A percentile compares a stretch with the other conserved stretches of the same genome.
Conservation (phyloP, 345 rosid genomes). For the Geranium brycei region DNA sequence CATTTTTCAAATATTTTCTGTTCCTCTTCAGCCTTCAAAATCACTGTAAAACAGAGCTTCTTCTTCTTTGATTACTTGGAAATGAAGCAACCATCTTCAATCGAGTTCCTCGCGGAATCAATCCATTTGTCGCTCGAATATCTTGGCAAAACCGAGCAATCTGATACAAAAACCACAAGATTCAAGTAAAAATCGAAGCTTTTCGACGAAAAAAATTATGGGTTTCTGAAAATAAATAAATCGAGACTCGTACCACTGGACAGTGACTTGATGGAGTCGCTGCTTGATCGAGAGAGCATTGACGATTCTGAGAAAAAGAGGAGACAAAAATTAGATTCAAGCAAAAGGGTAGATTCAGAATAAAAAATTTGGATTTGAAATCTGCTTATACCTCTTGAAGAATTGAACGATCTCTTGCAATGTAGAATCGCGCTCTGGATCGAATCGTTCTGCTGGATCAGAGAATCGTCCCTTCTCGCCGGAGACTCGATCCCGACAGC, state of each 20-base stretch:
- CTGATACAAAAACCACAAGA: not conserved
- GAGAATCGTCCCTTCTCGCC: slow-evolving; percentile 68
- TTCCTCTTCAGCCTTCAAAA: not conserved
- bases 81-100: not conserved
- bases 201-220: not conserved
- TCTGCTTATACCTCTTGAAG: slow-evolving; percentile 10
- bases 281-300: not conserved
- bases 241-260: not conserved
- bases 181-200: not conserved
- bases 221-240: not conserved
- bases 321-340: not conserved
- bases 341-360: not conserved
- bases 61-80: too few relatives aligned
- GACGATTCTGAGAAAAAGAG: not conserved
- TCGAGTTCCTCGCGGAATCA: not conserved
- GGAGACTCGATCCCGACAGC: slow-evolving; percentile 34
- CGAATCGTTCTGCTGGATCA: slow-evolving; percentile 75
- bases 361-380: not conserved
- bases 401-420: slow-evolving; percentile 78
- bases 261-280: not conserved
- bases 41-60: not conserved
- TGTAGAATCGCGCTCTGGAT: slow-evolving; percentile 91
- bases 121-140: not conserved
- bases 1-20: not conserved
- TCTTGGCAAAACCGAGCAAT: not conserved